These are phyloP conservation scores for Fusarium udum DNA, from an alignment of 2,329 filamentous ascomycete genomes.

Conservation along the genomic window DNA sequence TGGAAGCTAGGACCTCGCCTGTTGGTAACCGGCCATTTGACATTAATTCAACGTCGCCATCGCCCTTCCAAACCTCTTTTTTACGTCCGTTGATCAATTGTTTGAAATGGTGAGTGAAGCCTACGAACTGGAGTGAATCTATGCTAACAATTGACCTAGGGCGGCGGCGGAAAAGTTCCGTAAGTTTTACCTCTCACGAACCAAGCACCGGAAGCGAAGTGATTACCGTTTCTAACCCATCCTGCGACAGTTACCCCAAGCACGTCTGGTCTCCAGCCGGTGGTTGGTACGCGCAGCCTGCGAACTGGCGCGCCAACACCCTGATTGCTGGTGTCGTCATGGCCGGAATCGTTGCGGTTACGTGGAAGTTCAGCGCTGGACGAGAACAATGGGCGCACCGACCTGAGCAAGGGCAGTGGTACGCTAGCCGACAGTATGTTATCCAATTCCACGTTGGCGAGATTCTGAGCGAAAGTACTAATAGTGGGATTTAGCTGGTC, in stretches of 20 bases:
- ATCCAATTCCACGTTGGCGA: background rate
- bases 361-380: conserved; percentile 78
- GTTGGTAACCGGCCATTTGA: conserved; percentile 25
- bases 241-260: conserved; percentile 81
- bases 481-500: conserved; percentile 52
- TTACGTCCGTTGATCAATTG: conserved; percentile 49
- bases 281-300: conserved; percentile 95
- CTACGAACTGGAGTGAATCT: background rate
- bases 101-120: conserved; percentile 65
- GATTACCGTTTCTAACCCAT: conserved; percentile 23
- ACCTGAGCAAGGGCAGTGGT: conserved; percentile 81
- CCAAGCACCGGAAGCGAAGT: conserved; percentile 21
- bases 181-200: conserved; percentile 52
- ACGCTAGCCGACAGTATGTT: conserved; percentile 83
- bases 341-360: conserved; percentile 72
- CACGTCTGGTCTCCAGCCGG: conserved; percentile 99
- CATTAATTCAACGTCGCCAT: conserved; percentile 44
- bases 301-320: conserved; percentile 96
- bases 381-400: conserved; percentile 78
- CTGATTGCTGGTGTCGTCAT: conserved; percentile 76
- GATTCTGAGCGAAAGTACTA: conserved; percentile 22
- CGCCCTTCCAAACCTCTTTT: conserved; percentile 41
- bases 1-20: conserved; percentile 25
- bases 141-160: conserved; percentile 62
- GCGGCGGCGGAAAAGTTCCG: conserved; percentile 77